A percentile compares a stretch with the other conserved stretches of the same genome.
Conservation (phyloP, 176 grass and related monocot genomes). For the Bromus sterilis region DNA sequence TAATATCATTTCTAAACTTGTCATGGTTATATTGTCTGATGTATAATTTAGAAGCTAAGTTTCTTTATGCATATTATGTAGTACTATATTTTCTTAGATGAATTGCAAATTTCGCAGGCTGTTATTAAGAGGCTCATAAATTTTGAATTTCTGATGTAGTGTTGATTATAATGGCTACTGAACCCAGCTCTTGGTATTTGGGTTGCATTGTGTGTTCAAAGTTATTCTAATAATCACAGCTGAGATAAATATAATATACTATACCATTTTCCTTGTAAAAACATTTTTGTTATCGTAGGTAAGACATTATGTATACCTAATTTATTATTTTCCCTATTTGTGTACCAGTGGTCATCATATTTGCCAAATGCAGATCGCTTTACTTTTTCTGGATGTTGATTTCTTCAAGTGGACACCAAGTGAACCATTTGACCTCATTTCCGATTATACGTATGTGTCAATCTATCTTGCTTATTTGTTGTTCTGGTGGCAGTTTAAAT, state of each 20-base stretch:
- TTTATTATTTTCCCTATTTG: conserved; percentile 17
- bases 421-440: conserved; percentile 65
- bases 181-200: neutral
- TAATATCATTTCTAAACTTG: too few species aligned
- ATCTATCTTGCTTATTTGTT: neutral
- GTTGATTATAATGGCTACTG: neutral
- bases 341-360: conserved; percentile 51
- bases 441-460: conserved; percentile 55
- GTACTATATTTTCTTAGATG: too few species aligned
- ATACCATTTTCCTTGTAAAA: neutral
- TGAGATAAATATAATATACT: neutral
- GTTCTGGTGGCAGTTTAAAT: neutral
- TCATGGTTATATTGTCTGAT: too few species aligned
- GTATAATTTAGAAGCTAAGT: too few species aligned
- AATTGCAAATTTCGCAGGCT: too few species aligned
- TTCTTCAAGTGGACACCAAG: conserved; percentile 59
- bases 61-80: too few species aligned
- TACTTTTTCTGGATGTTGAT: conserved; percentile 48
- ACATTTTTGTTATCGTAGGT: neutral
- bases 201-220: neutral
- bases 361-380: conserved; percentile 53
- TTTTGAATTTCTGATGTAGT: neutral
- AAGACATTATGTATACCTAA: neutral
- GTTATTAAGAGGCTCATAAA: too few species aligned
- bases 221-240: neutral